Evolutionary conservation across 768 basidiomycete genomes (phyloP), one percentile per base, ranked within the genome.

Genomic region (Phylloporus sp.): DNA sequence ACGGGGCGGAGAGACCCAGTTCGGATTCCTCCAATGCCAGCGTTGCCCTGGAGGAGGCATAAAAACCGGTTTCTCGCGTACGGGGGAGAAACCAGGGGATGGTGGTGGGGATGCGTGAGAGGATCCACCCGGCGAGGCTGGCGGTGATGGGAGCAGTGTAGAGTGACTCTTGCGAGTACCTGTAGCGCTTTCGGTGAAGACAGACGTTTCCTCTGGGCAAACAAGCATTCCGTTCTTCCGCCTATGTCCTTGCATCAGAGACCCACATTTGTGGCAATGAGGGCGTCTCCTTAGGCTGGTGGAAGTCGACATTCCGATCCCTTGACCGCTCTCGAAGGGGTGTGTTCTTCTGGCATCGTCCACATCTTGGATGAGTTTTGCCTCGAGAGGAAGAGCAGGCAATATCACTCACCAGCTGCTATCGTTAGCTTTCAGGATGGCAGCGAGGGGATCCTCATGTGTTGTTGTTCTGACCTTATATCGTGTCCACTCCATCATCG

Each of bases 1-100:
- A 27, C 48, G 63, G 32, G 68, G 65, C 1, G 68, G 68, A 24
- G 68, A 71, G 26, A 64, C 52, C 68, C 68, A 69, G 29, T 69
- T 69, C 4, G 68, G 68, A 47, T 69, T 69, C 42, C 48, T 68
- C 68, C 68, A 69, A 41, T 71, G 68, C 68, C 68, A 69, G 16
- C 59, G 58, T 10, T 60, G 26, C 39, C 69, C 69, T 1, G 63
- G 63, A 29, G 68, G 68, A 34, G 66, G 56, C 27, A 57, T 61
- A 22, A 69, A 69, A 18, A 51, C 49, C 1, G 50, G 60, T 24
- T 44, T 56, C 44, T 61, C 56, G 10, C 42, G 49, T 27, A 13
- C 62, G 27, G 64, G 57, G 15, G 53, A 55, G 38, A 64, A 61
- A 26, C 47, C 42, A 0, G 53, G 38, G 16, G 46, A 53, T 31